These are phyloP conservation scores for Trifolium subterraneum DNA, from an alignment of 306 rosid species.

Conservation along the genomic window DNA sequence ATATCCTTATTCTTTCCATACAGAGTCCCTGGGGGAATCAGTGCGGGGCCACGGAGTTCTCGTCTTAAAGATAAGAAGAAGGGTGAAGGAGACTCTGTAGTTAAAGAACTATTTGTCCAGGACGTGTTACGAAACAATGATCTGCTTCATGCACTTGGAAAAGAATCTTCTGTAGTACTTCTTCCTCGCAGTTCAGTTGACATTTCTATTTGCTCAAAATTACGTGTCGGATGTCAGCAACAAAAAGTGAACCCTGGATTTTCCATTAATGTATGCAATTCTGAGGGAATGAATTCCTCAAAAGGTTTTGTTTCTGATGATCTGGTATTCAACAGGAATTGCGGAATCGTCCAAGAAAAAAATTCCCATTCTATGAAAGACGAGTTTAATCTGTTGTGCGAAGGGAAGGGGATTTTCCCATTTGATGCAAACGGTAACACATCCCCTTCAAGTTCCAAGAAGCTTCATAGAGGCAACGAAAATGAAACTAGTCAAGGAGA, in stretches of 20 bases:
- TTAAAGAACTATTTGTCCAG: constrained; percentile 87
- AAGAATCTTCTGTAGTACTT: constrained; percentile 77
- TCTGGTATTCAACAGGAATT: constrained; percentile 56
- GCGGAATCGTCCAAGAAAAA: constrained; percentile 57
- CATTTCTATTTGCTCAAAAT: constrained; percentile 77
- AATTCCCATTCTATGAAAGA: constrained; percentile 63
- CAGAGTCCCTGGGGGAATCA: constrained; percentile 65
- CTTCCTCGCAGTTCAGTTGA: constrained; percentile 87
- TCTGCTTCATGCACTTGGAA: constrained; percentile 79
- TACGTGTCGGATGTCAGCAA: constrained; percentile 72
- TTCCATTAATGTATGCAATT: constrained; percentile 56
- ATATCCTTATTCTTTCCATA: constrained; percentile 45
- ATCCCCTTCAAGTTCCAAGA: constrained; percentile 55
- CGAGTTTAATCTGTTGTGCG: constrained; percentile 55
- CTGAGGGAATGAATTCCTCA: constrained; percentile 61
- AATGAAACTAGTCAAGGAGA: constrained; percentile 55
- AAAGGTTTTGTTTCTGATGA: constrained; percentile 73
- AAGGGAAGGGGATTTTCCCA: constrained; percentile 56
- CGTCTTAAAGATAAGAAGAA: constrained; percentile 89
- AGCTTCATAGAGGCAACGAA: constrained; percentile 48
- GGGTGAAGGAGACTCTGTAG: constrained; percentile 91
- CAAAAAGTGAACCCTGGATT: constrained; percentile 56
- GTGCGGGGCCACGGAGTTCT: constrained; percentile 87
- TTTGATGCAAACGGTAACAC: constrained; percentile 49
- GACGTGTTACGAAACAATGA: constrained; percentile 73